These are phyloP conservation scores for Gyromitra esculenta DNA, from an alignment of 2,329 filamentous ascomycete genomes.

Conservation along the genomic window DNA sequence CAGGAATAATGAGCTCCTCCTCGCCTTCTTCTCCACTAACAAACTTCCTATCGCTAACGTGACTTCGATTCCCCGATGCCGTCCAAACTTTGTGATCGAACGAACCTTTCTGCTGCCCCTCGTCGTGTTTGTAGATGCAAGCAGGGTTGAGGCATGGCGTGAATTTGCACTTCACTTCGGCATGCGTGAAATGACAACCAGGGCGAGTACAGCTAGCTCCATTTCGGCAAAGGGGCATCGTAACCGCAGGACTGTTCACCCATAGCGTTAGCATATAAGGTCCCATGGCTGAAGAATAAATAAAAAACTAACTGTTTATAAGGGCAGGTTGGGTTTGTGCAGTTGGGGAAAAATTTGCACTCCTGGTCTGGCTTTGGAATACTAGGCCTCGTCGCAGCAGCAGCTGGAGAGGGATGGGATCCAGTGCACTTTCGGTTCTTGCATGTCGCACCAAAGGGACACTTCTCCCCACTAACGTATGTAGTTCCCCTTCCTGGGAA, in stretches of 20 bases:
- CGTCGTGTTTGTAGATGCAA: constrained; percentile 88
- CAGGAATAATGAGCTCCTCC: constrained; percentile 78
- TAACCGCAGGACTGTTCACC: constrained; percentile 64
- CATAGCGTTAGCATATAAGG: constrained; percentile 43
- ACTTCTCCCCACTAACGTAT: constrained; percentile 78
- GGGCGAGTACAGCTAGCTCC: constrained; percentile 84
- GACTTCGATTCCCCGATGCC: constrained; percentile 68
- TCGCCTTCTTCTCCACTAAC: constrained; percentile 71
- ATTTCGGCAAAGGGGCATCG: constrained; percentile 86
- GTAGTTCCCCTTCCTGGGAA: constrained; percentile 75
- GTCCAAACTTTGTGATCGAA: constrained; percentile 94
- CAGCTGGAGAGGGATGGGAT: constrained; percentile 88
- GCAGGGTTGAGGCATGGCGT: constrained; percentile 89
- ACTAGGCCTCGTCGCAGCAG: constrained; percentile 64
- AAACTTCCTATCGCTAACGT: constrained; percentile 90
- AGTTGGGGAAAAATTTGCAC: constrained; percentile 92
- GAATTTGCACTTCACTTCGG: constrained; percentile 75
- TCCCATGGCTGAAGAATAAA: constrained; percentile 6
- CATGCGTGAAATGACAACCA: constrained; percentile 91
- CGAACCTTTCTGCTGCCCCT: constrained; percentile 82
- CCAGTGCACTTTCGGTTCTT: constrained; percentile 94
- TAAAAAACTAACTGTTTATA: constrained; percentile 73
- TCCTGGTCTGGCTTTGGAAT: constrained; percentile 83
- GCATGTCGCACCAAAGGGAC: constrained; percentile 87
- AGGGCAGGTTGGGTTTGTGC: constrained; percentile 84